Evolutionary conservation across 169 alveolate species (phyloP).

Genomic region (Babesia gibsoni): DNA sequence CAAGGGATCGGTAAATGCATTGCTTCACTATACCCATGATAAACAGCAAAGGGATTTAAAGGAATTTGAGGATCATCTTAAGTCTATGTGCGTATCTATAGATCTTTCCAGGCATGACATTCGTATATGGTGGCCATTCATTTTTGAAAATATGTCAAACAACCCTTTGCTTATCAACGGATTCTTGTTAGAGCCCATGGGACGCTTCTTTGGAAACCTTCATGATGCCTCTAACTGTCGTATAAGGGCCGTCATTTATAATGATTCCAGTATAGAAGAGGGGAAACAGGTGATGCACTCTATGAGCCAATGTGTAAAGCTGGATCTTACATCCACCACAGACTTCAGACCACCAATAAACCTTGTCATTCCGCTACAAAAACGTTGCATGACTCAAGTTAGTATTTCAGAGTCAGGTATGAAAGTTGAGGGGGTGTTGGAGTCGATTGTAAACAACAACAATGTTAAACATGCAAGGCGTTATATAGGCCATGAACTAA

Average conservation of each 20-base stretch:
- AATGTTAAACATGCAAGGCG: not conserved
- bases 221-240: constrained; percentile 44
- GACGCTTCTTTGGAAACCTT: constrained; percentile 24
- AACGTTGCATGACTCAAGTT: not conserved
- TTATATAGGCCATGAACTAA: not conserved
- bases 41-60: not conserved
- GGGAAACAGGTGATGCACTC: not conserved
- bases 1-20: not conserved
- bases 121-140: constrained; percentile 58
- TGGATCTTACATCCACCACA: constrained; percentile 55
- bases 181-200: constrained; percentile 26
- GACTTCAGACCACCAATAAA: constrained; percentile 60
- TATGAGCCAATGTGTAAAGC: constrained; percentile 22
- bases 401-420: not conserved
- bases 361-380: constrained; percentile 5
- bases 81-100: constrained; percentile 27
- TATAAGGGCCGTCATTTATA: constrained; percentile 32
- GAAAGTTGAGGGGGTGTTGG: not conserved
- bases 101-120: constrained; percentile 38
- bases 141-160: constrained; percentile 51
- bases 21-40: not conserved
- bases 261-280: not conserved
- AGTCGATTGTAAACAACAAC: not conserved
- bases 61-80: constrained; percentile 29
- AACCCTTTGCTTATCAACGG: constrained; percentile 34